A percentile compares a stretch with the other conserved stretches of the same genome.
Evolutionary conservation across 2,329 filamentous ascomycete genomes (phyloP).

Genomic region (Tricladium varicosporioides): DNA sequence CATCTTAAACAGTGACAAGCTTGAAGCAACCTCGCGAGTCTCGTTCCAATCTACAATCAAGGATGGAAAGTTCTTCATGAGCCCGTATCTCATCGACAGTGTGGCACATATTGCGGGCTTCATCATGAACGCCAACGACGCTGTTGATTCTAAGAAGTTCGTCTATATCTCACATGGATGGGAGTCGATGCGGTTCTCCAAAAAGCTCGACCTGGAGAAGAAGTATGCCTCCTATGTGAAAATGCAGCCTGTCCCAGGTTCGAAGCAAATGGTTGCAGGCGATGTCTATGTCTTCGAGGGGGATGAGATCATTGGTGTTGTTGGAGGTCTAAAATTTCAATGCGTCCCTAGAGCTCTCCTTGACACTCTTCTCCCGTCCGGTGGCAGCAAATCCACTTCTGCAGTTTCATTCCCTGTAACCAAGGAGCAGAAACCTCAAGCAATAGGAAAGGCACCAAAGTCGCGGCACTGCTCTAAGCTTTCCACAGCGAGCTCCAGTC

Average conservation of each 20-base stretch:
- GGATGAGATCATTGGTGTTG: constrained; percentile 34
- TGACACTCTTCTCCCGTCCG: constrained; percentile 45
- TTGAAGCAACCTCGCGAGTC: constrained; percentile 43
- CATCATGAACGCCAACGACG: constrained; percentile 53
- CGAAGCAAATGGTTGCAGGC: constrained; percentile 32
- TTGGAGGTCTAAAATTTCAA: constrained; percentile 38
- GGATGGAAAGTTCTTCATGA: constrained; percentile 52
- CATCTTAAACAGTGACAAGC: constrained; percentile 46
- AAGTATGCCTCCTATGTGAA: constrained; percentile 36
- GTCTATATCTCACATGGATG: constrained; percentile 59
- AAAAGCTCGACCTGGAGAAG: constrained; percentile 42
- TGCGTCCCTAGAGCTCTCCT: constrained; percentile 38
- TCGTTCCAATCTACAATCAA: constrained; percentile 45
- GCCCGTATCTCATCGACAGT: constrained; percentile 57
- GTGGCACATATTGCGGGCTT: constrained; percentile 57
- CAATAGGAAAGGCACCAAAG: neutral
- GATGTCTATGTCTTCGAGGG: constrained; percentile 39
- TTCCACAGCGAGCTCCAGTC: neutral
- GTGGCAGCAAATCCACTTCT: constrained; percentile 46
- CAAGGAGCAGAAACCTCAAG: constrained; percentile 37
- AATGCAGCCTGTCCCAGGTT: constrained; percentile 42
- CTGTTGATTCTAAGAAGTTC: constrained; percentile 41
- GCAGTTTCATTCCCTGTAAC: constrained; percentile 46
- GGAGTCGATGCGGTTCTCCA: constrained; percentile 48
- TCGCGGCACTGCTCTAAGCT: neutral